Evolutionary conservation across 805 yeast genomes (phyloP).

Genomic region (Myxozyma nipponensis): DNA sequence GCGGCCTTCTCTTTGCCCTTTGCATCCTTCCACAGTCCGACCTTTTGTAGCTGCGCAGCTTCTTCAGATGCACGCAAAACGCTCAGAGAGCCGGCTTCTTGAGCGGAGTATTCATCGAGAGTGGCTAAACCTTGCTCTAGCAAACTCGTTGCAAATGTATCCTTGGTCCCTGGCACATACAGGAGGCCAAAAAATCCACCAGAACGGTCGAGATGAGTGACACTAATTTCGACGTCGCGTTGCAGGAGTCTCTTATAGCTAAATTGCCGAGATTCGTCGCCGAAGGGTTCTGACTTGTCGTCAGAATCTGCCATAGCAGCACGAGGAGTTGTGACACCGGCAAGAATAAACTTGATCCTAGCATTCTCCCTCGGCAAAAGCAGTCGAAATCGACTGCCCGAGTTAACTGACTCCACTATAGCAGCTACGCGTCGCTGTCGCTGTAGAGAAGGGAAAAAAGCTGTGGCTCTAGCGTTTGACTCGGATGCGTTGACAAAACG

Average conservation of each 20-base stretch:
- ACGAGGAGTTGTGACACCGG: slow-evolving; percentile 58
- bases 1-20: slow-evolving; percentile 41
- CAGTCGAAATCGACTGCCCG: slow-evolving; percentile 66
- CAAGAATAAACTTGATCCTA: slow-evolving; percentile 65
- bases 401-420: slow-evolving; percentile 65
- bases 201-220: slow-evolving; percentile 65
- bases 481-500: slow-evolving; percentile 79
- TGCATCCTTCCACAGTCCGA: slow-evolving; percentile 68
- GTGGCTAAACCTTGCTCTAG: slow-evolving; percentile 61
- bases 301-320: slow-evolving; percentile 30
- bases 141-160: slow-evolving; percentile 47
- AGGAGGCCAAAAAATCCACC: slow-evolving; percentile 80
- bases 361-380: slow-evolving; percentile 67
- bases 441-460: slow-evolving; percentile 65
- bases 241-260: slow-evolving; percentile 58
- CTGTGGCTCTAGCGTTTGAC: slow-evolving; percentile 63
- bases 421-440: slow-evolving; percentile 63
- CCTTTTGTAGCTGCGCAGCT: slow-evolving; percentile 49
- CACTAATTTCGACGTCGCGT: slow-evolving; percentile 66
- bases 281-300: slow-evolving; percentile 32
- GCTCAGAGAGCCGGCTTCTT: slow-evolving; percentile 49
- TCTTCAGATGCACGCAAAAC: slow-evolving; percentile 61
- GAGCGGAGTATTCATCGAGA: slow-evolving; percentile 63
- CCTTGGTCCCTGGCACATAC: slow-evolving; percentile 42
- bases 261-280: slow-evolving; percentile 52